A percentile compares a stretch with the other conserved stretches of the same genome.
Conservation (phyloP, 768 basidiomycete genomes). For the Postia placenta region DNA sequence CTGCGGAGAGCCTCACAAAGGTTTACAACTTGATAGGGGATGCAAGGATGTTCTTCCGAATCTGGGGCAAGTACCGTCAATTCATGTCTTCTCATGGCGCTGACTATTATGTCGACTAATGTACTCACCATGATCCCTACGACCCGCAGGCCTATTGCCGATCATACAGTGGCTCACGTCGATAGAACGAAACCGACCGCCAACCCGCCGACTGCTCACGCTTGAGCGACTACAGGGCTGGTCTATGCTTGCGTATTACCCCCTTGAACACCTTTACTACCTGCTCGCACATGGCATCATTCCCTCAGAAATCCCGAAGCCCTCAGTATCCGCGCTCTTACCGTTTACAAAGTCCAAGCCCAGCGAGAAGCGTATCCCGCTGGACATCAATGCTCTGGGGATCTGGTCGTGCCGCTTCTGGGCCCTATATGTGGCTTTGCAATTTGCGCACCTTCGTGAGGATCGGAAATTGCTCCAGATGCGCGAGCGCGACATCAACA, state of each 20-base stretch:
- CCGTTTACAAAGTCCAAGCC: slow-evolving; percentile 21
- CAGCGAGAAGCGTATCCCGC: slow-evolving; percentile 28
- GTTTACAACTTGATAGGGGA: slow-evolving; percentile 54
- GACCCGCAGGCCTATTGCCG: slow-evolving; percentile 59
- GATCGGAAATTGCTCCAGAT: slow-evolving; percentile 54
- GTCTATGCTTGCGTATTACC: slow-evolving; percentile 76
- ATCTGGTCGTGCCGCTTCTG: slow-evolving; percentile 79
- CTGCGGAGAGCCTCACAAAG: slow-evolving; percentile 47
- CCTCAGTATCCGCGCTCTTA: slow-evolving; percentile 36
- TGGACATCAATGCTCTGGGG: slow-evolving; percentile 44
- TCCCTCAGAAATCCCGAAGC: slow-evolving; percentile 40
- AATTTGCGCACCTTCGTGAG: slow-evolving; percentile 66
- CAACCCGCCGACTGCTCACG: slow-evolving; percentile 62
- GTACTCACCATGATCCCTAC: not conserved
- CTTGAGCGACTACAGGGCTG: slow-evolving; percentile 79
- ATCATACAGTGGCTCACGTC: slow-evolving; percentile 78
- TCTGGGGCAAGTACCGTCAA: slow-evolving; percentile 69
- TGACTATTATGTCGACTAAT: not conserved
- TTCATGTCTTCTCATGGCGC: not conserved
- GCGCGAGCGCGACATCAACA: slow-evolving; percentile 50
- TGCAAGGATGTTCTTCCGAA: slow-evolving; percentile 67
- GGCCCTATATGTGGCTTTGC: slow-evolving; percentile 73
- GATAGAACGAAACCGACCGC: slow-evolving; percentile 64
- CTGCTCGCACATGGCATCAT: slow-evolving; percentile 56
- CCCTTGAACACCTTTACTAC: slow-evolving; percentile 72